phyloP scores from a whole-genome alignment of 108 stramenopile genomes.

The Nitzschia putrida region DNA sequence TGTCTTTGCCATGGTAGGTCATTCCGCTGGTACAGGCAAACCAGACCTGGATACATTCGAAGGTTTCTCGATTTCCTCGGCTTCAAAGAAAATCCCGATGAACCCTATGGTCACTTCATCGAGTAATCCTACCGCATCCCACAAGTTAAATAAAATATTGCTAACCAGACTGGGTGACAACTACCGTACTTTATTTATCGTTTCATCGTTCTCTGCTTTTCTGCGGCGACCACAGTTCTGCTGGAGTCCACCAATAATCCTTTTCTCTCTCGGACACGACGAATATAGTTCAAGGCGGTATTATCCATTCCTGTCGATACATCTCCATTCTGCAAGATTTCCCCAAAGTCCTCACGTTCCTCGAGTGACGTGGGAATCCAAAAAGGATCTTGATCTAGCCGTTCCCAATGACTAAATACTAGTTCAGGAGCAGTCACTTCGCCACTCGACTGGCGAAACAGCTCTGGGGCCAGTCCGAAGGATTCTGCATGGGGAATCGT shows the following conservation, averaged over 20 bases:
- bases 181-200: too few relatives aligned
- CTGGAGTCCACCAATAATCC: constrained; percentile 84
- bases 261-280: constrained; percentile 80
- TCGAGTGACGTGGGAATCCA: constrained; percentile 91
- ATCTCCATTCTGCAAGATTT: constrained; percentile 75
- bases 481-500: constrained; percentile 87
- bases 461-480: constrained; percentile 81
- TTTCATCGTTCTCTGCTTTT: constrained; percentile 89
- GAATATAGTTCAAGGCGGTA: constrained; percentile 80
- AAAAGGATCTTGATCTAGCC: constrained; percentile 88
- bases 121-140: too few relatives aligned
- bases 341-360: constrained; percentile 91
- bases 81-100: too few relatives aligned
- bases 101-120: too few relatives aligned
- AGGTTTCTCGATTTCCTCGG: too few relatives aligned
- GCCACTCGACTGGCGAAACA: constrained; percentile 81
- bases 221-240: constrained; percentile 85
- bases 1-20: constrained; percentile 63
- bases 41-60: too few relatives aligned
- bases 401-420: constrained; percentile 83
- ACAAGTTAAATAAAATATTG: too few relatives aligned
- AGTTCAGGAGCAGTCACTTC: constrained; percentile 90
- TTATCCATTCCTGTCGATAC: constrained; percentile 82
- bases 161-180: too few relatives aligned
- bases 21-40: constrained; percentile 29